Evolutionary conservation across 2,329 filamentous ascomycete species (phyloP), one percentile per base, ranked within the genome.

Genomic region (Zarea fungicola): DNA sequence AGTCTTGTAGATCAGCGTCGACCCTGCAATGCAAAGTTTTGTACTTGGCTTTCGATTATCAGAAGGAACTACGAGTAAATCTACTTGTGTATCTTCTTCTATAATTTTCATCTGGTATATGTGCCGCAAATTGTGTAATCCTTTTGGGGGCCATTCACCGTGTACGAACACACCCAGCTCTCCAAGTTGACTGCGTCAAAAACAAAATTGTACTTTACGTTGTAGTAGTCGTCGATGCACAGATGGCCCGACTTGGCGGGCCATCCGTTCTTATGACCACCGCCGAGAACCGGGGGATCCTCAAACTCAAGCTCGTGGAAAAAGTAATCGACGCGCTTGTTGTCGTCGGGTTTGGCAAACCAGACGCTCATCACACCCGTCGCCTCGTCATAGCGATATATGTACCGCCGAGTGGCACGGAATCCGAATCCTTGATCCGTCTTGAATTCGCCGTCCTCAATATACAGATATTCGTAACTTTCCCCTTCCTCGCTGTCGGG

Each of bases 301-400:
- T 69, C 51, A 55, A 90, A 87, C 50, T 84, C 76, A n/a, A 90
- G 68, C 54, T 83, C 77, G 58, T 90, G 86, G 63, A 91, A 92
- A 18, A 90, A 68, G 54, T 89, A 86, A 60, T 89, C 86, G 0
- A 83, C 82, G 13, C 74, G 74, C 48, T 71, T 71, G 14, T 73
- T 65, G 54, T 87, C 82, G 14, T 85, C 78, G 1, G 77, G 72
- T 54, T 82, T 81, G 32, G 81, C 81, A 56, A 90, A 90, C 86
- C 86, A 91, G 1, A 86, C 81, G 52, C 80, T 85, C 19, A 91
- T 68, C 23, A 63, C 65, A 57, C 89, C 85, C 1, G 60, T 68
- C 9, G 50, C 57, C 54, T 84, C 81, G 37, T 80, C 71, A 58
- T 89, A 90, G 0, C 86, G 78, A 72, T 86, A 90, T 1, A 88